phyloP scores from a whole-genome alignment of 2,329 filamentous ascomycete species.

The Cercospora berteroae region DNA sequence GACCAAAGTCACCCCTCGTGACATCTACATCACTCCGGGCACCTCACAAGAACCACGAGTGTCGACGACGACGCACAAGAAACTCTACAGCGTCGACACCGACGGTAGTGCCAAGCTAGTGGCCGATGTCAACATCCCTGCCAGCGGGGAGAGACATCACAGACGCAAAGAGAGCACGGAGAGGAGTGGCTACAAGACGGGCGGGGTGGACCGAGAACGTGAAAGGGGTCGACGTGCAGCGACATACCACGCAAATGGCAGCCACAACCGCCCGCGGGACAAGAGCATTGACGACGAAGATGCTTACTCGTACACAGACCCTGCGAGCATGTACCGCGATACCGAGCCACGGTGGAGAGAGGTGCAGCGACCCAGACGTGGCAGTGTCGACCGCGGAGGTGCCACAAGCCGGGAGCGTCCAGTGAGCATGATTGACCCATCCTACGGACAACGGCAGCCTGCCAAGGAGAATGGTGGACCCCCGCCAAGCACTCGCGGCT shows the following conservation, averaged over 20 bases:
- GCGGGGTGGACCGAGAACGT: conserved; percentile 24
- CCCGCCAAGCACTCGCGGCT: conserved; percentile 67
- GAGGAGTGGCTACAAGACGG: conserved; percentile 27
- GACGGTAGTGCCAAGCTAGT: conserved; percentile 41
- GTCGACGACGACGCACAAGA: conserved; percentile 43
- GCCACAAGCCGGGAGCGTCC: conserved; percentile 43
- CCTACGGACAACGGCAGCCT: conserved; percentile 32
- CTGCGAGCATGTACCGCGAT: conserved; percentile 51
- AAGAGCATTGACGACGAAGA: conserved; percentile 43
- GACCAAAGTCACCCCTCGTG: conserved; percentile 37
- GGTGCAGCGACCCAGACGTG: conserved; percentile 40
- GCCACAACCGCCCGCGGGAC: conserved; percentile 24
- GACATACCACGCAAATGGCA: conserved; percentile 34
- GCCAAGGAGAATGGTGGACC: conserved; percentile 47
- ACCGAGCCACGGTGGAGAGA: conserved; percentile 49
- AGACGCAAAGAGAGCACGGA: conserved; percentile 37
- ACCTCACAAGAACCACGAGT: conserved; percentile 33
- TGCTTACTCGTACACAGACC: conserved; percentile 51
- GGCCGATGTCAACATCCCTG: conserved; percentile 41
- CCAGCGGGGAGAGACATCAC: conserved; percentile 42
- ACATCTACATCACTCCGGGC: conserved; percentile 42
- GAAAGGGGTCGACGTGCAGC: conserved; percentile 30
- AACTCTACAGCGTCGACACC: conserved; percentile 51
- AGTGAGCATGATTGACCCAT: conserved; percentile 44
- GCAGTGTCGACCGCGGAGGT: conserved; percentile 45